Conservation (phyloP, 257 asterid genomes). For the Eustoma russellianum region DNA sequence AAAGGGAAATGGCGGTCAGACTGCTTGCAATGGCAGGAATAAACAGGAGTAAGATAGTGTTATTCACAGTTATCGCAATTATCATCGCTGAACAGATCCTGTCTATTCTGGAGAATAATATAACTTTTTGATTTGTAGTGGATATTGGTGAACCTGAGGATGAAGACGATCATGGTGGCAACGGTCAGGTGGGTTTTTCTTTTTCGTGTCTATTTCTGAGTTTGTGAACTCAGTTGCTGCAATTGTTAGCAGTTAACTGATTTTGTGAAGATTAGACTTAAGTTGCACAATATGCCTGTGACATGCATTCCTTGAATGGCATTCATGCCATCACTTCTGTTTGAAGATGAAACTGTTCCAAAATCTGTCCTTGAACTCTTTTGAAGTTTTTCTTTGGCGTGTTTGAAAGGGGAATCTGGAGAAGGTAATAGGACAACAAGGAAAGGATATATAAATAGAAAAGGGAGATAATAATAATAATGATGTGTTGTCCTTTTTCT, state of each 20-base stretch:
- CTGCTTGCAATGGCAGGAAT: constrained; percentile 80
- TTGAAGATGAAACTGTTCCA: no score
- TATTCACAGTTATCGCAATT: constrained; percentile 4
- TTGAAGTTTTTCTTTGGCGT: no score
- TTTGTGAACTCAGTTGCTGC: background rate
- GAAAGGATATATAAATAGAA: no score
- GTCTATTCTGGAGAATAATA: constrained; percentile 9
- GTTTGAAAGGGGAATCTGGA: no score
- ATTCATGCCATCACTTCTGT: background rate
- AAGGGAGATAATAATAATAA: no score
- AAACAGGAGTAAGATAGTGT: constrained; percentile 37
- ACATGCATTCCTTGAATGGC: background rate
- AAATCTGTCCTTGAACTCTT: no score
- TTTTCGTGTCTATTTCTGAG: background rate
- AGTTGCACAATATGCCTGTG: background rate
- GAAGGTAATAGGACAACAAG: no score
- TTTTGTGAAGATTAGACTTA: background rate
- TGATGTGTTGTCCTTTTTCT: no score
- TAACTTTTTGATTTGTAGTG: constrained; percentile 27
- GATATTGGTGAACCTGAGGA: constrained; percentile 38
- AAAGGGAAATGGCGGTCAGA: constrained; percentile 83
- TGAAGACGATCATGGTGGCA: constrained; percentile 48
- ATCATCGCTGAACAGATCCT: background rate
- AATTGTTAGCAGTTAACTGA: background rate
- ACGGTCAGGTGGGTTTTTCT: constrained; percentile 49